phyloP scores from a whole-genome alignment of 2,329 filamentous ascomycete species.

The Pseudocercospora crystallina region DNA sequence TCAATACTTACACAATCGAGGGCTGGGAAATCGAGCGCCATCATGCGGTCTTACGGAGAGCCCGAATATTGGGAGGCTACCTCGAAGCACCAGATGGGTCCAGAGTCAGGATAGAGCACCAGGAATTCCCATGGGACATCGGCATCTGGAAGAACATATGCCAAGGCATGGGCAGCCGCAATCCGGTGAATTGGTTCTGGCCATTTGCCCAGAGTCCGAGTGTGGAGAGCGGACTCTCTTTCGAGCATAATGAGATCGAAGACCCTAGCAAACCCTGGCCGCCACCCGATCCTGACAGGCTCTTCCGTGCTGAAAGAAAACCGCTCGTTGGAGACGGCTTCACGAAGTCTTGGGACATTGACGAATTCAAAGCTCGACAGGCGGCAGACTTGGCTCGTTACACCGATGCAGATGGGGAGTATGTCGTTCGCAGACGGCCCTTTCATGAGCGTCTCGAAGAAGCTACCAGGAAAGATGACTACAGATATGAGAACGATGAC shows the following conservation, averaged over 20 bases:
- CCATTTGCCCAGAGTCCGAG: constrained; percentile 60
- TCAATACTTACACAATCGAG: constrained; percentile 80
- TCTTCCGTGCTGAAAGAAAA: constrained; percentile 33
- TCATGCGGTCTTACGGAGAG: constrained; percentile 45
- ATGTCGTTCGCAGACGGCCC: constrained; percentile 40
- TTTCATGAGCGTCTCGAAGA: constrained; percentile 45
- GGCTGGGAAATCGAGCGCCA: constrained; percentile 63
- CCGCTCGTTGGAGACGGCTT: constrained; percentile 37
- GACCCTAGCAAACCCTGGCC: constrained; percentile 46
- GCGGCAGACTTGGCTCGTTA: constrained; percentile 50
- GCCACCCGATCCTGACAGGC: constrained; percentile 52
- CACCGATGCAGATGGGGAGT: constrained; percentile 28
- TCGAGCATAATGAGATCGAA: constrained; percentile 77
- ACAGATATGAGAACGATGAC: constrained; percentile 24
- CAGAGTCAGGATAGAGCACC: constrained; percentile 56
- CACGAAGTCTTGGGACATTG: constrained; percentile 44
- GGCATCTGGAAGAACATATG: constrained; percentile 72
- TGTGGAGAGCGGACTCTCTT: constrained; percentile 55
- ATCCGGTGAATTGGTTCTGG: constrained; percentile 66
- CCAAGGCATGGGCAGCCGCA: constrained; percentile 71
- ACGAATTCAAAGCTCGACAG: constrained; percentile 57
- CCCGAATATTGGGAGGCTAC: constrained; percentile 55
- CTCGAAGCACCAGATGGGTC: constrained; percentile 57
- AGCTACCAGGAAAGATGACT: constrained; percentile 14
- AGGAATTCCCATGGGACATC: constrained; percentile 82